Base-by-base conservation (phyloP, 1,284 basidiomycete genomes). In the Ustilago hordei region DNA sequence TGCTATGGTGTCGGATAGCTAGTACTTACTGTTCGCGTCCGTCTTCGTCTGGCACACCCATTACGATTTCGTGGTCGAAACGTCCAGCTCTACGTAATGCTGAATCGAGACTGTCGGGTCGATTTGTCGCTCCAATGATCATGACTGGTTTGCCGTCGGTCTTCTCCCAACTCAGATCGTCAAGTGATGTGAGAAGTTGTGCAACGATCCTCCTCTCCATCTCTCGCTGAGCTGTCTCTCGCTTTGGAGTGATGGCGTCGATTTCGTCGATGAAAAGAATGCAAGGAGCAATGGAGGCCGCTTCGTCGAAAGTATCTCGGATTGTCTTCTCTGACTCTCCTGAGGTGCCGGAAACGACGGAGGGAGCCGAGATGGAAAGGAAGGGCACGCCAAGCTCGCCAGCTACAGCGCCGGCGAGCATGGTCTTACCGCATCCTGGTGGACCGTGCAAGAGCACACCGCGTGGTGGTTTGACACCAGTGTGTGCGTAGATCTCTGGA, bases 191-290 rank as follows among this genome's bases (percentile, higher is more conserved):
- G 59, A 98, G 87, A 62, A 98, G 93, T 86, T 99, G 96, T 0
- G 95, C 96, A 8, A 99, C 96, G 69, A 99, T 98, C 8, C 96
- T 90, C 48, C 95, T 89, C 83, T 99, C 96, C 96, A 98, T 99
- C 88, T 99, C 96, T 71, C 96, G 69, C 55, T 81, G 81, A 0
- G 96, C 96, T 75, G 93, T 98, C 87, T 98, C 96, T 70, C 96
- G 89, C 87, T 99, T 99, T 0, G 95, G 95, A 1, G 95, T 98
- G 79, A 99, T 97, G 7, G 96, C 95, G 83, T 99, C 96, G 39
- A 99, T 97, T 86, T 98, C 96, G 86, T 99, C 96, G 56, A 86
- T 79, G 64, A 86, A 86, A 23, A 86, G 70, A 35, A 86, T 86
- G 69, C 81, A 83, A 4, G 84, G 84, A 0, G 84, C 84, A 13